These are phyloP conservation scores for Ichthyophthirius multifiliis DNA, from an alignment of 169 alveolate genomes.

Conservation along the genomic window DNA sequence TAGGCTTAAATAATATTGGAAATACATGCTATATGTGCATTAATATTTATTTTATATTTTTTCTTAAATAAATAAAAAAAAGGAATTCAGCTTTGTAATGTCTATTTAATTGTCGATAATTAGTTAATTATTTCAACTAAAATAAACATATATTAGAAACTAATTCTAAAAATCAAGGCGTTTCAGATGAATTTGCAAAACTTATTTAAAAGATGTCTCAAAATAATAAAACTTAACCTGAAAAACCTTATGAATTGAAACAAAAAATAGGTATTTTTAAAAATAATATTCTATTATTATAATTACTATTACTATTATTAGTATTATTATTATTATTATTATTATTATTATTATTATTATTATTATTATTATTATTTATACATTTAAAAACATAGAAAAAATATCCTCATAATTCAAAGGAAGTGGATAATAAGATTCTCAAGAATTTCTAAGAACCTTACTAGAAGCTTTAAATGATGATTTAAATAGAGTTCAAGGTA, in stretches of 20 bases:
- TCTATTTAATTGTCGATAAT: slow-evolving; percentile 63
- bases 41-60: too few species aligned
- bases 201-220: slow-evolving; percentile 38
- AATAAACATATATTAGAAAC: slow-evolving; percentile 50
- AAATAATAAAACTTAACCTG: neutral
- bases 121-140: slow-evolving; percentile 57
- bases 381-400: slow-evolving; percentile 15
- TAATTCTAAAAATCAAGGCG: slow-evolving; percentile 50
- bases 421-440: slow-evolving; percentile 76
- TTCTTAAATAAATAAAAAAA: too few species aligned
- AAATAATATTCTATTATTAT: slow-evolving; percentile 2
- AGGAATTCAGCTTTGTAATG: slow-evolving; percentile 83
- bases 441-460: slow-evolving; percentile 75
- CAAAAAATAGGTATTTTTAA: slow-evolving; percentile 19
- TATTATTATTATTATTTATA: neutral
- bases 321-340: neutral
- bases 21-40: too few species aligned
- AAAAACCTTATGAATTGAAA: slow-evolving; percentile 24
- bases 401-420: slow-evolving; percentile 58
- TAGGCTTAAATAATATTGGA: too few species aligned
- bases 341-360: neutral
- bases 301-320: neutral
- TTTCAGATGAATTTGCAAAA: slow-evolving; percentile 63
- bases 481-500: slow-evolving; percentile 63
- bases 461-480: slow-evolving; percentile 77